These are phyloP conservation scores for Phylloporus scabripes DNA, from an alignment of 768 basidiomycete genomes.

Conservation along the genomic window DNA sequence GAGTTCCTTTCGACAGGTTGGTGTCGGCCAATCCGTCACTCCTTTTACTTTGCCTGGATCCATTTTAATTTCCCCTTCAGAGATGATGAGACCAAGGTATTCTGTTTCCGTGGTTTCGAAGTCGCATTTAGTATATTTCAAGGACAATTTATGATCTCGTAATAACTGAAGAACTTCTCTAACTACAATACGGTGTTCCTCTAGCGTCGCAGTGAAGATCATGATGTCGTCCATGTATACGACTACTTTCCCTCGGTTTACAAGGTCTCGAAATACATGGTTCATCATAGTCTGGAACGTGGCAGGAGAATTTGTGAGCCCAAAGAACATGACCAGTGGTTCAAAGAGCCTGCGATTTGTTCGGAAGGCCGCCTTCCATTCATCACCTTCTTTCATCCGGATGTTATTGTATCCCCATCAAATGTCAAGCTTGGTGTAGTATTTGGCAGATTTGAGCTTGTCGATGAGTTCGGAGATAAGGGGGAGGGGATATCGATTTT, in stretches of 20 bases:
- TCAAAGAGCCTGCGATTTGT: background rate
- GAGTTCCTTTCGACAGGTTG: too few relatives aligned
- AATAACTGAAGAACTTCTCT: too few relatives aligned
- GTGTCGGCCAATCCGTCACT: too few relatives aligned
- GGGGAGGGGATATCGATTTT: too few relatives aligned
- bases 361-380: background rate
- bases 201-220: constrained; percentile 31
- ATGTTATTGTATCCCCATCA: background rate
- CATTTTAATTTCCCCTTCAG: background rate
- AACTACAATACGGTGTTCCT: too few relatives aligned
- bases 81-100: background rate
- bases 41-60: background rate
- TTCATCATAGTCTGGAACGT: background rate
- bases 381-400: background rate
- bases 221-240: constrained; percentile 7
- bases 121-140: too few relatives aligned
- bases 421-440: background rate
- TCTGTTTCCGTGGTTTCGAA: too few relatives aligned
- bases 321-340: background rate
- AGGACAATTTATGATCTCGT: too few relatives aligned
- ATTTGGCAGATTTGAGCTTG: too few relatives aligned
- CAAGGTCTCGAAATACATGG: background rate
- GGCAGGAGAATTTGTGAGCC: background rate
- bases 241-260: background rate
- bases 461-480: too few relatives aligned